Evolutionary conservation across 1,139 yeast genomes (phyloP), one percentile per base, ranked within the genome.

Genomic region (Candida sp.): DNA sequence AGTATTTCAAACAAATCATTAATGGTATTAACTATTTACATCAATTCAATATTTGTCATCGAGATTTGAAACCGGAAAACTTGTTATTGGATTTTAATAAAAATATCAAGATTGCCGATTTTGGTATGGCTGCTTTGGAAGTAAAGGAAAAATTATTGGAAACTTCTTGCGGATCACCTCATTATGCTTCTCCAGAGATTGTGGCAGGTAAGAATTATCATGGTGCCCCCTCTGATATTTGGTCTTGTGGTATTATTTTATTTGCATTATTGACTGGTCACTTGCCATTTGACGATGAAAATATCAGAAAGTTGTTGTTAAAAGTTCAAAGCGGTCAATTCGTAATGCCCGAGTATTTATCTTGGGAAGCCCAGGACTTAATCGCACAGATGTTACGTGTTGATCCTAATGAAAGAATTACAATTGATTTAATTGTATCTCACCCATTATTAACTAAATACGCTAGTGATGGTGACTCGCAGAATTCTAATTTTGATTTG

Each of bases 41-140:
- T 63, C 89, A 87, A 56, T 83, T 93, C 61, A 93, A 93, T 61
- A 93, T 93, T 55, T 87, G 93, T 60, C 99, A 93, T 64, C 82
- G 99, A 49, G 99, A 93, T 62, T 75, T 93, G 58, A 93, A 93
- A 63, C 99, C 99, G 0, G 99, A 93, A 62, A 93, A 93, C 65
- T 73, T 93, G 53, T 70, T 93, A 40, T 72, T 93, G 39, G 99
- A 95, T 67, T 84, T 86, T 61, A 79, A 88, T 61, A 81, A 85
- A 51, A 90, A 88, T 62, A 90, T 93, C 64, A 93, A 93, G 63
- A 91, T 93, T 54, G 99, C 99, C n/a, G 99, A 93, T 67, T 93
- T 93, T 63, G 99, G 99, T 35, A 95, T 93, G 99, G 99, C 99
- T n/a, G 99, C 99, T 2, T 71, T 93, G 40, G 99, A 93, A 63